Evolutionary conservation across 1,284 basidiomycete genomes (phyloP).

Genomic region (Sphaerobolus stellatus): DNA sequence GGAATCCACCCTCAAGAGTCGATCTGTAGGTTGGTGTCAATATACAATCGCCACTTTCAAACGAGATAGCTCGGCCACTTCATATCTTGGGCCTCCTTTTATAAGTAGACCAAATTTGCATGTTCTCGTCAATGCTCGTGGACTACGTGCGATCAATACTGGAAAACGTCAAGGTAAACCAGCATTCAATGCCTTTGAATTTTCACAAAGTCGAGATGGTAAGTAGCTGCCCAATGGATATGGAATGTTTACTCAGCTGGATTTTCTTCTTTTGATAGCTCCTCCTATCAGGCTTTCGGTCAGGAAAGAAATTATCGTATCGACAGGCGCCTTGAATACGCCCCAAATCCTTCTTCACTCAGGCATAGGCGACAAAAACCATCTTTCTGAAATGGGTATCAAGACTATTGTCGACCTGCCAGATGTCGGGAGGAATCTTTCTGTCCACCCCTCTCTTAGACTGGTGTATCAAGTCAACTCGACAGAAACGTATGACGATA

Average conservation of each 20-base stretch:
- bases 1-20: background rate
- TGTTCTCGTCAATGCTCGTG: constrained; percentile 31
- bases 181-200: constrained; percentile 17
- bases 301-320: background rate
- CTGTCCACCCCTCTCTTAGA: constrained; percentile 39
- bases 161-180: constrained; percentile 9
- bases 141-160: constrained; percentile 25
- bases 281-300: constrained; percentile 7
- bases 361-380: constrained; percentile 28
- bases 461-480: constrained; percentile 20
- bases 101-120: constrained; percentile 26
- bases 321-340: background rate
- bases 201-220: constrained; percentile 16
- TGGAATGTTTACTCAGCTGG: background rate
- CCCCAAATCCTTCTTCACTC: constrained; percentile 26
- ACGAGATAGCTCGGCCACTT: too few species aligned
- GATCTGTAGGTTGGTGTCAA: too few species aligned
- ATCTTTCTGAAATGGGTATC: constrained; percentile 24
- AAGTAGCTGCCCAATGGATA: background rate
- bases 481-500: constrained; percentile 20
- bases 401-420: constrained; percentile 13
- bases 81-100: background rate
- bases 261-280: too few species aligned
- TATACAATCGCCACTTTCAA: too few species aligned
- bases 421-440: constrained; percentile 33